phyloP scores from a whole-genome alignment of 768 basidiomycete genomes.

The Imleria badia region DNA sequence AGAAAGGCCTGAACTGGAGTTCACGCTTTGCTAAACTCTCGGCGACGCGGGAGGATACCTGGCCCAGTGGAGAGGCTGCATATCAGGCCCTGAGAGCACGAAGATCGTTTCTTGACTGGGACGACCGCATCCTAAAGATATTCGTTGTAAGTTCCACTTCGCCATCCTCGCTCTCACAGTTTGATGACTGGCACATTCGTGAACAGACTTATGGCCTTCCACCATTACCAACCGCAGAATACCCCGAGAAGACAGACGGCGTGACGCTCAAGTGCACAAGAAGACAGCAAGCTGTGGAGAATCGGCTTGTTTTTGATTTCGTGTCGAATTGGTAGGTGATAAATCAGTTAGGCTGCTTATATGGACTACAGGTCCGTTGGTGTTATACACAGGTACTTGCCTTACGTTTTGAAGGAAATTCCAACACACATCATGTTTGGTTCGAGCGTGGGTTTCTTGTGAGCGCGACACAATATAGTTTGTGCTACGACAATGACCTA shows the following conservation, averaged over 20 bases:
- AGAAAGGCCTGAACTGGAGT: not conserved
- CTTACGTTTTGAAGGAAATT: not conserved
- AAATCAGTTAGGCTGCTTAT: not conserved
- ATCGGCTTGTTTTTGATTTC: too few relatives aligned
- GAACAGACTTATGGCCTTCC: slow-evolving; percentile 7
- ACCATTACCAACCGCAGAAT: slow-evolving; percentile 4
- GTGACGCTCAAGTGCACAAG: slow-evolving; percentile 9
- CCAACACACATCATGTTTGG: slow-evolving; percentile 1
- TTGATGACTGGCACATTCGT: not conserved
- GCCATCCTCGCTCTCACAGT: not conserved
- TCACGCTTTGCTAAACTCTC: not conserved
- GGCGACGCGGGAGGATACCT: not conserved
- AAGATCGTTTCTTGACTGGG: not conserved
- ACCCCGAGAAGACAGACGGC: not conserved
- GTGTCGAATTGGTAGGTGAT: too few relatives aligned
- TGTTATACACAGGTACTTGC: not conserved
- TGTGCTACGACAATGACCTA: not conserved
- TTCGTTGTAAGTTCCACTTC: not conserved
- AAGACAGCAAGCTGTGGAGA: not conserved
- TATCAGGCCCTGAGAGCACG: not conserved
- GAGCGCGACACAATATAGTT: not conserved
- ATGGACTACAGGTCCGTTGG: not conserved
- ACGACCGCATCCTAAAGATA: slow-evolving; percentile 5
- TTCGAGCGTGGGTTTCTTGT: not conserved
- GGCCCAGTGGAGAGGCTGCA: not conserved